These are phyloP conservation scores for Phlebopus sp. DNA, from an alignment of 1,284 basidiomycete genomes.

Conservation along the genomic window DNA sequence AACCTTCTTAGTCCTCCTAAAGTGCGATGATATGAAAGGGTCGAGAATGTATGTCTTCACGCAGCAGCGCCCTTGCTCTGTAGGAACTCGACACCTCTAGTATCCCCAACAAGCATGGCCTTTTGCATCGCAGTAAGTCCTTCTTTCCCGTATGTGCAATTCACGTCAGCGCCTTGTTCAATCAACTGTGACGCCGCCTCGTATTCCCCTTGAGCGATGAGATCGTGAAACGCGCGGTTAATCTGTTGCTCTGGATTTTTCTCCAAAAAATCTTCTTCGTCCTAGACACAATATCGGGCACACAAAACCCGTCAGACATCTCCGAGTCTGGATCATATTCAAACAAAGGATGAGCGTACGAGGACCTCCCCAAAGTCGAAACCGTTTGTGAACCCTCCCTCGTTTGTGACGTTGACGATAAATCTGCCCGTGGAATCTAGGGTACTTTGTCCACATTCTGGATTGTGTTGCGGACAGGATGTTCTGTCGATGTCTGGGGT, in stretches of 20 bases:
- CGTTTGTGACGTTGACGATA: slow-evolving; percentile 25
- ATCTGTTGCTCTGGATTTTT: slow-evolving; percentile 16
- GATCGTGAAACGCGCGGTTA: slow-evolving; percentile 23
- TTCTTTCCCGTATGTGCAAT: slow-evolving; percentile 17
- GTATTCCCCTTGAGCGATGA: slow-evolving; percentile 24
- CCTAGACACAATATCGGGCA: slow-evolving; percentile 10
- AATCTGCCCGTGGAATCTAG: slow-evolving; percentile 16
- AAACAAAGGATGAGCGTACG: slow-evolving; percentile 16
- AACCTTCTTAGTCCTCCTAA: too few relatives aligned
- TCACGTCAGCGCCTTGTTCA: slow-evolving; percentile 21
- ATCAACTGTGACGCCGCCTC: slow-evolving; percentile 14
- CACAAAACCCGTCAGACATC: not conserved
- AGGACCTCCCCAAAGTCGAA: slow-evolving; percentile 28
- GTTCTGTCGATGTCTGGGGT: slow-evolving; percentile 6
- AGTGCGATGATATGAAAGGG: too few relatives aligned
- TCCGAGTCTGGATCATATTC: not conserved
- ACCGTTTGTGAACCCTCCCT: slow-evolving; percentile 20
- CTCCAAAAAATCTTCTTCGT: slow-evolving; percentile 23
- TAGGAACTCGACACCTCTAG: slow-evolving; percentile 19
- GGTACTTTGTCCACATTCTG: slow-evolving; percentile 18
- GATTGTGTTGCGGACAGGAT: slow-evolving; percentile 1
- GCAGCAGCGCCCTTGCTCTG: slow-evolving; percentile 18
- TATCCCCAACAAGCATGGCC: slow-evolving; percentile 19
- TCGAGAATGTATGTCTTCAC: slow-evolving; percentile 2
- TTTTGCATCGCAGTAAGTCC: slow-evolving; percentile 23